Evolutionary conservation across 352 stramenopile species (phyloP), one percentile per base, ranked within the genome.

Genomic region (Phytophthora boehmeriae): DNA sequence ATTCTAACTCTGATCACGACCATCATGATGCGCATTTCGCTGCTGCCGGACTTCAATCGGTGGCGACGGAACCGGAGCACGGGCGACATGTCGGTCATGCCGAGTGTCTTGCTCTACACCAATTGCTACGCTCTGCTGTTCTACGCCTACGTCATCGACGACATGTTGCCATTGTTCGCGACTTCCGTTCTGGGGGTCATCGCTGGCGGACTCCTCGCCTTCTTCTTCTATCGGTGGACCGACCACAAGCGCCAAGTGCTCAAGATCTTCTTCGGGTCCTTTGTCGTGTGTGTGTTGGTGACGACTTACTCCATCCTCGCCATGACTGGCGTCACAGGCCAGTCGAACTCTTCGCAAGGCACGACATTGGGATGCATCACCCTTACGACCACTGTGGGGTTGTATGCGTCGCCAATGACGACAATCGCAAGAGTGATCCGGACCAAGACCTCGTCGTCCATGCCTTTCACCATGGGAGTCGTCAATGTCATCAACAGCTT

Each of bases 401-500:
- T 84, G 45, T 84, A 83, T 43, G 63, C 64, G 32, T 83, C 76
- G 4, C 75, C 75, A 0, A 73, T 86, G 42, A 63, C 67, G 11
- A 76, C 64, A 0, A 75, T 88, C 39, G 66, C 55, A 23, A 51
- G 56, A 5, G 75, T 83, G 1, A 22, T 88, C 1, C 64, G 46
- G 3, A 77, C 64, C 16, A 83, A 80, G 50, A 81, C 66, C 2
- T 56, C 71, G 4, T 70, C 69, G 14, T 83, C 68, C 14, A 79
- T 86, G 59, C 68, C 66, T 8, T 71, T 86, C 35, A 67, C 63
- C 1, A 85, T 89, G 76, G 64, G 75, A 9, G 23, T 75, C 6
- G 68, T 80, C 0, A 69, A 72, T 5, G 47, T 78, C 0, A n/a
- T 71, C 20, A 89, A 86, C 56, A 82, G 80, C 28, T 65, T 63